Conservation (phyloP, 495 filamentous ascomycete species). For the Aspergillus ostianus region DNA sequence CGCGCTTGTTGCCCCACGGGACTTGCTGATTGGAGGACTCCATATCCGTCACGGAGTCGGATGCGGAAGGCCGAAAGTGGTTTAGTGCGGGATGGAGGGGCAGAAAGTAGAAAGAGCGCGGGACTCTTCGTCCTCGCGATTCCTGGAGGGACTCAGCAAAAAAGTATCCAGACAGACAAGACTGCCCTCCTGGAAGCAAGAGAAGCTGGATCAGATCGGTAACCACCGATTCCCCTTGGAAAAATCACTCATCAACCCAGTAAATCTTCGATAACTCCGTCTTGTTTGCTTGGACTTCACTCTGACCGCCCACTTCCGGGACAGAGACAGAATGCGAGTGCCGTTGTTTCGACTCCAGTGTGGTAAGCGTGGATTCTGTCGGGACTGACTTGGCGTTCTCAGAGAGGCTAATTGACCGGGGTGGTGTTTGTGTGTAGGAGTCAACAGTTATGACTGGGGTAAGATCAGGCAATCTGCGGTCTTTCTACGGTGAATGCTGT, state of each 20-base stretch:
- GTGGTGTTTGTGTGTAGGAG: constrained; percentile 45
- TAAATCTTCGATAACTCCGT: neutral
- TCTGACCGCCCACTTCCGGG: neutral
- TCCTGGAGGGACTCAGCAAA: too few relatives aligned
- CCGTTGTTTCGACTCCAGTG: constrained; percentile 91
- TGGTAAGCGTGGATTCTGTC: constrained; percentile 50
- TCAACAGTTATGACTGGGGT: constrained; percentile 99
- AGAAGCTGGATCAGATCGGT: neutral
- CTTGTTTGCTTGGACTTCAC: neutral
- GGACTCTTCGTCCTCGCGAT: neutral
- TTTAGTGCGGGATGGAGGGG: constrained; percentile 1
- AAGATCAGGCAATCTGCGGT: constrained; percentile 17
- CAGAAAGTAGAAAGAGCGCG: neutral
- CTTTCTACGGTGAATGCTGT: constrained; percentile 7
- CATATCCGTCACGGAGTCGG: constrained; percentile 20
- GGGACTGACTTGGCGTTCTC: neutral
- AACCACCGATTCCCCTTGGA: neutral
- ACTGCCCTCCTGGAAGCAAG: neutral
- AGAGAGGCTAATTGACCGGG: constrained; percentile 3
- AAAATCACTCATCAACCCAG: neutral
- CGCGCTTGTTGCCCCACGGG: constrained; percentile 17
- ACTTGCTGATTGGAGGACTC: constrained; percentile 17
- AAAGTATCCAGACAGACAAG: too few relatives aligned
- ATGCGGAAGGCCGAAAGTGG: constrained; percentile 18
- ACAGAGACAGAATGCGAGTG: constrained; percentile 61